A percentile compares a stretch with the other conserved stretches of the same genome.
Evolutionary conservation across 1,284 basidiomycete genomes (phyloP).

Genomic region (Tilletiopsis washingtonensis): DNA sequence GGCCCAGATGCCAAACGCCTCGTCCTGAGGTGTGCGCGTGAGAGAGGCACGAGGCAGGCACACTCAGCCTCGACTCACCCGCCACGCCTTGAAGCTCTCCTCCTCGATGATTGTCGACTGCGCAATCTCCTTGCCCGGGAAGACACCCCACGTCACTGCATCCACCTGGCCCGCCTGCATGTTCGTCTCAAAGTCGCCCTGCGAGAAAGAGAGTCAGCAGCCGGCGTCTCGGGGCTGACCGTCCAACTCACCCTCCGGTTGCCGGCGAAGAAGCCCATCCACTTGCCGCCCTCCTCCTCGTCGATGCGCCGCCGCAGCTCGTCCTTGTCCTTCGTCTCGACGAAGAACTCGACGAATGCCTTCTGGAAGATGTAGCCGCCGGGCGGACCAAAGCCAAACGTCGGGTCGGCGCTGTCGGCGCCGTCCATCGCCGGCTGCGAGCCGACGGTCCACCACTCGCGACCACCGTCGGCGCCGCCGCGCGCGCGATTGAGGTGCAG

Average conservation of each 20-base stretch:
- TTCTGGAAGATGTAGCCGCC: slow-evolving; percentile 96
- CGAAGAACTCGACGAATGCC: slow-evolving; percentile 94
- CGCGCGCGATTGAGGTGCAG: slow-evolving; percentile 57
- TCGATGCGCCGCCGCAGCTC: slow-evolving; percentile 58
- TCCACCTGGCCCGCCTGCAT: slow-evolving; percentile 48
- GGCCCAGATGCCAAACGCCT: slow-evolving; percentile 91
- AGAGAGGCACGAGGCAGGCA: not conserved
- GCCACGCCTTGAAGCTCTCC: slow-evolving; percentile 51
- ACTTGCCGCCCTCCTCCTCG: slow-evolving; percentile 54
- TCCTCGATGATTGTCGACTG: slow-evolving; percentile 51
- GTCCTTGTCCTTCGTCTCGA: slow-evolving; percentile 59
- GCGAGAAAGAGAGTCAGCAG: not conserved
- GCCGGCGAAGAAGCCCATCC: slow-evolving; percentile 77
- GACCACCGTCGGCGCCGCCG: slow-evolving; percentile 7
- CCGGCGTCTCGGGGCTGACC: not conserved
- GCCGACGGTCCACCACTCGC: slow-evolving; percentile 82
- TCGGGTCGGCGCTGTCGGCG: slow-evolving; percentile 48
- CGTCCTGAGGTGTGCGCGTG: slow-evolving; percentile 59
- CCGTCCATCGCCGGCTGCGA: slow-evolving; percentile 65
- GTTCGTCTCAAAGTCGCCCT: slow-evolving; percentile 45
- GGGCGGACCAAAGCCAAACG: slow-evolving; percentile 85
- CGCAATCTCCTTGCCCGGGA: slow-evolving; percentile 50
- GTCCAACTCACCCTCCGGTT: slow-evolving; percentile 51
- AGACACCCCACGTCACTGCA: slow-evolving; percentile 51
- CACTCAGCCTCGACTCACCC: slow-evolving; percentile 51